Percentiles rank a stretch among this genome's conserved stretches.
These are phyloP conservation scores for Stagonosporopsis chrysanthemi DNA, from an alignment of 2,329 filamentous ascomycete species.

Conservation along the genomic window DNA sequence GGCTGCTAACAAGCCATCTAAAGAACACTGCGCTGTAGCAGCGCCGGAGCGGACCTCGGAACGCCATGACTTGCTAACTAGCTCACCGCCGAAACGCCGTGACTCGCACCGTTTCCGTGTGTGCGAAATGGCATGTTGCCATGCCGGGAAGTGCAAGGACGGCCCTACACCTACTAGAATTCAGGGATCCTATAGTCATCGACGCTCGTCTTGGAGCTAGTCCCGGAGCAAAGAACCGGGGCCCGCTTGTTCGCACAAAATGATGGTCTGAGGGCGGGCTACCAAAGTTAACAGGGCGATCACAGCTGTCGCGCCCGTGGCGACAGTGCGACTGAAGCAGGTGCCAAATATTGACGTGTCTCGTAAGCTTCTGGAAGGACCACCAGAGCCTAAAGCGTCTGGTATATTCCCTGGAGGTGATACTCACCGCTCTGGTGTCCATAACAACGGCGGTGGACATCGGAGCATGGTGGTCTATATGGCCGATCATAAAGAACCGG, in stretches of 20 bases:
- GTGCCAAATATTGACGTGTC: conserved; percentile 30
- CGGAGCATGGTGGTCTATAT: conserved; percentile 9
- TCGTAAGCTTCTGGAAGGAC: conserved; percentile 16
- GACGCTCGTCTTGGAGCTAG: conserved; percentile 14
- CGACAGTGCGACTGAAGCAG: conserved; percentile 19
- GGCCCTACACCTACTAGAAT: conserved; percentile 14
- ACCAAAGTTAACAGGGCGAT: conserved; percentile 25
- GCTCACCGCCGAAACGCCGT: conserved; percentile 15
- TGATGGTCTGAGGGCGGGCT: conserved; percentile 18
- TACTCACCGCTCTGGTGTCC: conserved; percentile 25
- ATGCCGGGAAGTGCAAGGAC: conserved; percentile 16
- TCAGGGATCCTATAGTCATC: conserved; percentile 12
- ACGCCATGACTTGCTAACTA: conserved; percentile 11
- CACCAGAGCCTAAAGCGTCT: conserved; percentile 14
- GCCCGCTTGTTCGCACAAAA: conserved; percentile 23
- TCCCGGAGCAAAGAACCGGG: conserved; percentile 16
- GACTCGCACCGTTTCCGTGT: conserved; percentile 12
- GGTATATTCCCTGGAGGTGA: conserved; percentile 20
- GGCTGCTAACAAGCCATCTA: conserved; percentile 3
- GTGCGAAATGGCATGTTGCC: conserved; percentile 6
- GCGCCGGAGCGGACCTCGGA: conserved; percentile 14
- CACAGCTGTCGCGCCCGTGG: conserved; percentile 32
- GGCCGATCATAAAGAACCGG: conserved; percentile 17
- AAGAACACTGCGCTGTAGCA: conserved; percentile 11
- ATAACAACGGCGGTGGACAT: conserved; percentile 16